Percentiles rank a stretch among this genome's conserved stretches.
Evolutionary conservation across 441 rosid species (phyloP).

Genomic region (Omphalea diandra): DNA sequence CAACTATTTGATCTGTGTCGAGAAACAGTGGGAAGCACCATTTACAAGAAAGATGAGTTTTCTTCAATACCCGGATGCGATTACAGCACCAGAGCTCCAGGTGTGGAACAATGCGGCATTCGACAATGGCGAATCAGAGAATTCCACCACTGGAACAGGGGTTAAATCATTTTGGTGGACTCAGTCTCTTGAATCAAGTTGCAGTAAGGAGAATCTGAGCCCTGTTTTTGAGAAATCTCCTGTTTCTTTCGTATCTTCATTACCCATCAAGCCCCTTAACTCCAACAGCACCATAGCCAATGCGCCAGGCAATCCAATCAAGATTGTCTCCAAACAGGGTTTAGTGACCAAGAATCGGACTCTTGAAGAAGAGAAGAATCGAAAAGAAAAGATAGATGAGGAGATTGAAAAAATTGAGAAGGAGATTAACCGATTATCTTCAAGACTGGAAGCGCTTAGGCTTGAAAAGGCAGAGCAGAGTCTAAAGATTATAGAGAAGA

Average conservation of each 20-base stretch:
- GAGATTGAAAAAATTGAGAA: constrained; percentile 81
- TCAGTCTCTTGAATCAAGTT: constrained; percentile 53
- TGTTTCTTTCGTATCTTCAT: constrained; percentile 22
- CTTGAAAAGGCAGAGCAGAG: constrained; percentile 58
- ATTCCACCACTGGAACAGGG: constrained; percentile 30
- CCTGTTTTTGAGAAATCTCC: constrained; percentile 39
- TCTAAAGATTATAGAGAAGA: constrained; percentile 42
- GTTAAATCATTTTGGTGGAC: constrained; percentile 54
- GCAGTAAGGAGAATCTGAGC: constrained; percentile 64
- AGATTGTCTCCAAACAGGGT: no score
- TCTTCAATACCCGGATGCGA: constrained; percentile 42
- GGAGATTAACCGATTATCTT: constrained; percentile 62
- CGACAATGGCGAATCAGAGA: constrained; percentile 63
- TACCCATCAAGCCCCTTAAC: constrained; percentile 42
- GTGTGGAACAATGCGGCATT: constrained; percentile 95
- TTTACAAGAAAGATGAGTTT: constrained; percentile 45
- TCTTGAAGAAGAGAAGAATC: constrained; percentile 32
- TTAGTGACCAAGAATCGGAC: constrained; percentile 22
- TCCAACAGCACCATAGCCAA: constrained; percentile 24
- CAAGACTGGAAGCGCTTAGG: constrained; percentile 68
- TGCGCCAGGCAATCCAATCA: constrained; percentile 28
- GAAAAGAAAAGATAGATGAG: constrained; percentile 54
- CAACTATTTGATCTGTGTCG: constrained; percentile 3
- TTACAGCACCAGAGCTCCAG: constrained; percentile 54
- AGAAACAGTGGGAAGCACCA: neutral